Evolutionary conservation across 2,329 filamentous ascomycete species (phyloP).

Genomic region (Cryphonectria japonica): DNA sequence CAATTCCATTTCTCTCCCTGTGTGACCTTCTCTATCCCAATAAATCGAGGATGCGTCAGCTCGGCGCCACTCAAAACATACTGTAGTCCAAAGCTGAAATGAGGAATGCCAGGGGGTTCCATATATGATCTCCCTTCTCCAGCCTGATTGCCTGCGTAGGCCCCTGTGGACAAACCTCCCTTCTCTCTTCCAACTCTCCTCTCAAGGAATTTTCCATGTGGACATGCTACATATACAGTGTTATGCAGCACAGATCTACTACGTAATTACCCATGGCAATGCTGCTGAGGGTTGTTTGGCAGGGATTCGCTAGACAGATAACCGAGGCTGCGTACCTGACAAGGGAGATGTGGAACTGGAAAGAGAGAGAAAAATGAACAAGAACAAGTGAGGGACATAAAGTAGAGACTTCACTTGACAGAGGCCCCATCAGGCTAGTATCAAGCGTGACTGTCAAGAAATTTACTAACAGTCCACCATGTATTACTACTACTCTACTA

Average conservation of each 20-base stretch:
- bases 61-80: constrained; percentile 6
- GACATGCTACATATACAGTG: not conserved
- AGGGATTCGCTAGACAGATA: constrained; percentile 7
- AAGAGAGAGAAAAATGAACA: not conserved
- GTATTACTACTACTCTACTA: not conserved
- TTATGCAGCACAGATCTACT: constrained; percentile 1
- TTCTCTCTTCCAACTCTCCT: not conserved
- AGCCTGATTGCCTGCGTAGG: not conserved
- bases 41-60: constrained; percentile 19
- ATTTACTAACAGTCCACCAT: not conserved
- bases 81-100: not conserved
- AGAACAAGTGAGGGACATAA: not conserved
- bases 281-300: not conserved
- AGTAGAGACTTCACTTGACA: not conserved
- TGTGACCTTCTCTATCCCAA: too few relatives aligned
- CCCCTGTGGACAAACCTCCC: not conserved
- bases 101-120: constrained; percentile 4
- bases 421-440: not conserved
- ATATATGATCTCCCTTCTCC: not conserved
- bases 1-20: not conserved
- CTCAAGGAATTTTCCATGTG: not conserved
- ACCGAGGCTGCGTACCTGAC: constrained; percentile 9
- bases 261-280: not conserved
- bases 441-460: not conserved
- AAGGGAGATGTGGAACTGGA: not conserved